A percentile compares a stretch with the other conserved stretches of the same genome.
Evolutionary conservation across 441 rosid genomes (phyloP).

Genomic region (Euphorbia schlechtendalii): DNA sequence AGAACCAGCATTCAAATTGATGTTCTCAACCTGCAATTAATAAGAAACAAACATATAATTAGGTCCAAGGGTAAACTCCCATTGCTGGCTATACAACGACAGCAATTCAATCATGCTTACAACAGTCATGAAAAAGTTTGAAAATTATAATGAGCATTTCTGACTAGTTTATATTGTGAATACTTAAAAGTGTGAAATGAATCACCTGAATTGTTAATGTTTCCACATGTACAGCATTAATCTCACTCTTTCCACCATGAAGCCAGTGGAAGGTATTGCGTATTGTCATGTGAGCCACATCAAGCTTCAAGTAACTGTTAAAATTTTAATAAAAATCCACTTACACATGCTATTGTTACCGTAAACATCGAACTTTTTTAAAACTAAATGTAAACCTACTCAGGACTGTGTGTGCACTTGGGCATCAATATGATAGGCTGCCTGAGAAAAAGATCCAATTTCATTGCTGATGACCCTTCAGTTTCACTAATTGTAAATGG

Average conservation of each 20-base stretch:
- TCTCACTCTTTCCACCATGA: constrained; percentile 64
- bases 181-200: too few relatives aligned
- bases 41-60: background rate
- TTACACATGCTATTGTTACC: background rate
- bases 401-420: constrained; percentile 72
- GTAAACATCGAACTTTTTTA: background rate
- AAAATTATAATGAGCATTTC: too few relatives aligned
- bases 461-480: constrained; percentile 96
- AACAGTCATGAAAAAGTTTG: too few relatives aligned
- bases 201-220: constrained; percentile 73
- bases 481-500: constrained; percentile 85
- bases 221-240: constrained; percentile 85
- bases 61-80: background rate
- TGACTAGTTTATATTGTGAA: background rate
- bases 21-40: constrained; percentile 68
- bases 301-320: constrained; percentile 93
- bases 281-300: constrained; percentile 91
- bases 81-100: background rate
- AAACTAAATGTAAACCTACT: constrained; percentile 51
- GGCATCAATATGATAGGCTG: constrained; percentile 99
- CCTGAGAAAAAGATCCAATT: constrained; percentile 82
- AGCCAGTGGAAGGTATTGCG: constrained; percentile 84
- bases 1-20: constrained; percentile 89
- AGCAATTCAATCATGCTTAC: too few relatives aligned
- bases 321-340: background rate